A percentile compares a stretch with the other conserved stretches of the same genome.
Evolutionary conservation across 805 yeast genomes (phyloP).

Genomic region (Pichia paraexigua): DNA sequence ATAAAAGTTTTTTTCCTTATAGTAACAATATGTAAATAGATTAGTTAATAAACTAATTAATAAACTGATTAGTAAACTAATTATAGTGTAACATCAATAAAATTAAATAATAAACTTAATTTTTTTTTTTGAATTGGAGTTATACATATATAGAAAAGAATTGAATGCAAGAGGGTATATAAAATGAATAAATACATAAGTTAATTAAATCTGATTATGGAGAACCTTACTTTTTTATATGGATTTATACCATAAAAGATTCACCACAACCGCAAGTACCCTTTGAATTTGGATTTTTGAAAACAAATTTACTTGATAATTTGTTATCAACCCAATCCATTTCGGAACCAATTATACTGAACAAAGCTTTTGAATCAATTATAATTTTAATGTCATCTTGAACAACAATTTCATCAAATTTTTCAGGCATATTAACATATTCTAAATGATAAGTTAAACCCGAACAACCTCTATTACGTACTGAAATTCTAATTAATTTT

Average conservation of each 20-base stretch:
- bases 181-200: not conserved
- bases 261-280: slow-evolving; percentile 99
- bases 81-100: too few relatives aligned
- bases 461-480: slow-evolving; percentile 94
- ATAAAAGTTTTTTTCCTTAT: not conserved
- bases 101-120: too few relatives aligned
- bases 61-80: too few relatives aligned
- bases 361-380: slow-evolving; percentile 92
- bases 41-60: not conserved
- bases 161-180: not conserved
- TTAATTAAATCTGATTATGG: not conserved
- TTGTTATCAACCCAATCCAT: slow-evolving; percentile 99
- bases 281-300: slow-evolving; percentile 92
- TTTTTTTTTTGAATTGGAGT: too few relatives aligned
- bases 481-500: slow-evolving; percentile 83
- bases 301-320: slow-evolving; percentile 79
- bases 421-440: slow-evolving; percentile 85
- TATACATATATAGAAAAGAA: not conserved
- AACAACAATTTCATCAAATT: slow-evolving; percentile 86
- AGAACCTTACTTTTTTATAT: too few relatives aligned
- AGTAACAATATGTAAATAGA: not conserved
- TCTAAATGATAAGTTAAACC: slow-evolving; percentile 89
- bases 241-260: slow-evolving; percentile 79
- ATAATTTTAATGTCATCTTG: slow-evolving; percentile 92
- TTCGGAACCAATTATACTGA: slow-evolving; percentile 91